phyloP scores from a whole-genome alignment of 306 rosid genomes.

The Canavalia gladiata region DNA sequence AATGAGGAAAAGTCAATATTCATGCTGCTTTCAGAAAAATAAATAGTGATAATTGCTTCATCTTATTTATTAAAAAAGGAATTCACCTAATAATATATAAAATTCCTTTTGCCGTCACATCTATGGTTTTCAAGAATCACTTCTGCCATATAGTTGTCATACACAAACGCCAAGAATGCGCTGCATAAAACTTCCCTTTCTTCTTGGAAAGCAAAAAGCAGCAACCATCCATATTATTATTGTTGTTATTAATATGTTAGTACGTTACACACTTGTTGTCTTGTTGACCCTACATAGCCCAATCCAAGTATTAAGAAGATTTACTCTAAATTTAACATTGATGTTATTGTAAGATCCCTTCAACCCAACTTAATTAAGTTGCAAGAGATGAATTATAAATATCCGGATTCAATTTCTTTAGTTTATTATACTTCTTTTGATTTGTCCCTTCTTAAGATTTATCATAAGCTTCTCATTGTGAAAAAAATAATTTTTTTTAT shows the following conservation, averaged over 20 bases:
- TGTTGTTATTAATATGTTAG: background rate
- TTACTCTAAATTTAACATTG: background rate
- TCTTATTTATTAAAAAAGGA: slow-evolving; percentile 33
- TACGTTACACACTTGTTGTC: background rate
- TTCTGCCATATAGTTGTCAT: slow-evolving; percentile 35
- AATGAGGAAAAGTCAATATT: slow-evolving; percentile 43
- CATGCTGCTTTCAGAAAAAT: slow-evolving; percentile 43
- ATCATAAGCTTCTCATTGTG: too few relatives aligned
- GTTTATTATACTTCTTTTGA: too few relatives aligned
- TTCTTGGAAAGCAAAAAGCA: slow-evolving; percentile 11
- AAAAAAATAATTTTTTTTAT: too few relatives aligned
- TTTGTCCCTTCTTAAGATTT: too few relatives aligned
- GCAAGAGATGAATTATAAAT: background rate
- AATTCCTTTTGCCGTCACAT: slow-evolving; percentile 37
- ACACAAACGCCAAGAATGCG: background rate
- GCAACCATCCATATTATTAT: background rate
- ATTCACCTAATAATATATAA: background rate
- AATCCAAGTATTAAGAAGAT: background rate
- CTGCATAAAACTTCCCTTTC: background rate
- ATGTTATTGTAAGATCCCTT: too few relatives aligned
- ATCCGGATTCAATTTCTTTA: too few relatives aligned
- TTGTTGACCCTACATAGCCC: background rate
- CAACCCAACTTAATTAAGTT: background rate
- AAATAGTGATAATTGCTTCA: slow-evolving; percentile 17
- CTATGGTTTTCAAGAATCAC: slow-evolving; percentile 32